phyloP scores from a whole-genome alignment of 257 asterid genomes.

The Solanum sparsipilum region DNA sequence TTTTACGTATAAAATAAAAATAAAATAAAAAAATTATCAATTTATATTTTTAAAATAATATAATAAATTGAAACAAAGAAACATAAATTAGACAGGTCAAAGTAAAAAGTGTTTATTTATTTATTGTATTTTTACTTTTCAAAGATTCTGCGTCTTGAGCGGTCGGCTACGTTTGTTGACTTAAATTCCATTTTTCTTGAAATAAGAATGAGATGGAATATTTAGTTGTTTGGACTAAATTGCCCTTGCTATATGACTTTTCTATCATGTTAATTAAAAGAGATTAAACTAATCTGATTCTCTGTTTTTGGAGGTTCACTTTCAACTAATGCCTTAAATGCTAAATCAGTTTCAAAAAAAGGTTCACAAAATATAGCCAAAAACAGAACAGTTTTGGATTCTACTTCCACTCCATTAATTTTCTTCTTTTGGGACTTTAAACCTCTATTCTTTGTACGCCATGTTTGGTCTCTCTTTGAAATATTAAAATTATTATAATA shows the following conservation, averaged over 20 bases:
- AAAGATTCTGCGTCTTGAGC: conserved; percentile 1
- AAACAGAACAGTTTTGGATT: not conserved
- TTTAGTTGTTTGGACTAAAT: not conserved
- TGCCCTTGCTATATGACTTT: not conserved
- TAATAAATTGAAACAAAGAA: not conserved
- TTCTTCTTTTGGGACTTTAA: not conserved
- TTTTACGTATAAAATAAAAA: no score
- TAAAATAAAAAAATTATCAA: not conserved
- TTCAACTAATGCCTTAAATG: not conserved
- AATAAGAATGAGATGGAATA: not conserved
- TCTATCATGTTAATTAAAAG: not conserved
- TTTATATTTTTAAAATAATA: not conserved
- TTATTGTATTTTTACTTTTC: not conserved
- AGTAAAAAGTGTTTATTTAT: not conserved
- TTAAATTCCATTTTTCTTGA: not conserved
- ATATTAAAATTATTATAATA: not conserved
- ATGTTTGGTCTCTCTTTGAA: not conserved
- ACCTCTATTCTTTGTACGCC: not conserved
- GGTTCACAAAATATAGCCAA: not conserved
- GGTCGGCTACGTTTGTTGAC: not conserved
- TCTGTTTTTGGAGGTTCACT: not conserved
- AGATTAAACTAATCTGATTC: not conserved
- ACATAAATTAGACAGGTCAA: not conserved
- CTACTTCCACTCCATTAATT: not conserved
- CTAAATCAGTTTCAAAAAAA: not conserved